A percentile compares a stretch with the other conserved stretches of the same genome.
These are phyloP conservation scores for Xylariaceae sp. DNA, from an alignment of 2,329 filamentous ascomycete genomes.

Conservation along the genomic window DNA sequence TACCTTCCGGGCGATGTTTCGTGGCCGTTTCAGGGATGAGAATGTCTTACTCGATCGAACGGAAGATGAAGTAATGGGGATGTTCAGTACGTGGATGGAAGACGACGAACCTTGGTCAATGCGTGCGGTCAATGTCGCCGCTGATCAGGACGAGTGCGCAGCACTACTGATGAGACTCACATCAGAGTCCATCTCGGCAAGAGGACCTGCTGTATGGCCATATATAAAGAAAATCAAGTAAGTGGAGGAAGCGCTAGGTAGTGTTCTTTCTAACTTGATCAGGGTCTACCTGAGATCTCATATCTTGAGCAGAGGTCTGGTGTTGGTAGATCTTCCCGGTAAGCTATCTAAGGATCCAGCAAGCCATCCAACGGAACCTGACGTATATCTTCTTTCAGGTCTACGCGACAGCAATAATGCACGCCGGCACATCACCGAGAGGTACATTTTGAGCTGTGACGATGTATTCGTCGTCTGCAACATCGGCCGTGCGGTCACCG, in stretches of 20 bases:
- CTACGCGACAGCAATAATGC: conserved; percentile 44
- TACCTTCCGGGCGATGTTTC: conserved; percentile 36
- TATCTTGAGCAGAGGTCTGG: conserved; percentile 42
- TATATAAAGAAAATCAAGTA: conserved; percentile 41
- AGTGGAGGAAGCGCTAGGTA: no score
- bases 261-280: conserved; percentile 16
- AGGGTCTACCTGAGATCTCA: conserved; percentile 40
- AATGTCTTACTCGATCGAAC: conserved; percentile 11
- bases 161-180: conserved; percentile 30
- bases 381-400: conserved; percentile 27
- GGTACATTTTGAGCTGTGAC: conserved; percentile 39
- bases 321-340: conserved; percentile 47
- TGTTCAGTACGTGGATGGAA: conserved; percentile 19
- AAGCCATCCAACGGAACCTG: no score
- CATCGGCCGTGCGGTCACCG: conserved; percentile 37
- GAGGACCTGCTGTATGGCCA: conserved; percentile 33
- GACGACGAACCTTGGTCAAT: conserved; percentile 8
- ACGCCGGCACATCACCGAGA: conserved; percentile 38
- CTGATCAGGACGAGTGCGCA: conserved; percentile 28
- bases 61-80: conserved; percentile 14
- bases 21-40: conserved; percentile 15
- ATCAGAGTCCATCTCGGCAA: conserved; percentile 25
- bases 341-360: conserved; percentile 5
- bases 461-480: conserved; percentile 42
- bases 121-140: background rate